phyloP scores from a whole-genome alignment of 257 asterid genomes.

The Penstemon eatonii region DNA sequence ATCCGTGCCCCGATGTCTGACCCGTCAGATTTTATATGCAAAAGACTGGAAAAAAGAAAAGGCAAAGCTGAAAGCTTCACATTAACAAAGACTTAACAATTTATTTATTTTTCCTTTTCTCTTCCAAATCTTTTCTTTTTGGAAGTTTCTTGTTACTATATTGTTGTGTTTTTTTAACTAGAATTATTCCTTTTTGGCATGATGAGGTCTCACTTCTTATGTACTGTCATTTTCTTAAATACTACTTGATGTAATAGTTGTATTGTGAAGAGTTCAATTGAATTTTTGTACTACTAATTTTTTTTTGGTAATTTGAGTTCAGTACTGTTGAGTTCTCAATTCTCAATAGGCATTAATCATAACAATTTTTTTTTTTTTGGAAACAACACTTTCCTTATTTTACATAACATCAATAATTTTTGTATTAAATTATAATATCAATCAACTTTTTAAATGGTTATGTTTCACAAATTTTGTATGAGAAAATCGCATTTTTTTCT shows the following conservation, averaged over 20 bases:
- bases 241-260: not conserved
- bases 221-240: slow-evolving; percentile 35
- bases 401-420: no score
- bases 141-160: slow-evolving; percentile 45
- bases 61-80: slow-evolving; percentile 37
- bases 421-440: no score
- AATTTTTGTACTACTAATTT: no score
- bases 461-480: no score
- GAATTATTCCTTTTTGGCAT: slow-evolving; percentile 34
- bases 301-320: no score
- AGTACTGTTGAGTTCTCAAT: no score
- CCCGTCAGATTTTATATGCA: slow-evolving; percentile 37
- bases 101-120: slow-evolving; percentile 6
- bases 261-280: not conserved
- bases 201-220: slow-evolving; percentile 23
- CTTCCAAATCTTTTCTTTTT: slow-evolving; percentile 25
- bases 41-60: slow-evolving; percentile 23
- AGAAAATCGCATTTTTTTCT: no score
- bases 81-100: slow-evolving; percentile 32
- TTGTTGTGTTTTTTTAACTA: slow-evolving; percentile 20
- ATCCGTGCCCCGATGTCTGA: slow-evolving; percentile 43
- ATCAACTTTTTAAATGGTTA: no score
- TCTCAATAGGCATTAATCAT: no score
- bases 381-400: no score
- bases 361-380: no score